Evolutionary conservation across 305 asterid genomes (phyloP).

Genomic region (Striga hermonthica): DNA sequence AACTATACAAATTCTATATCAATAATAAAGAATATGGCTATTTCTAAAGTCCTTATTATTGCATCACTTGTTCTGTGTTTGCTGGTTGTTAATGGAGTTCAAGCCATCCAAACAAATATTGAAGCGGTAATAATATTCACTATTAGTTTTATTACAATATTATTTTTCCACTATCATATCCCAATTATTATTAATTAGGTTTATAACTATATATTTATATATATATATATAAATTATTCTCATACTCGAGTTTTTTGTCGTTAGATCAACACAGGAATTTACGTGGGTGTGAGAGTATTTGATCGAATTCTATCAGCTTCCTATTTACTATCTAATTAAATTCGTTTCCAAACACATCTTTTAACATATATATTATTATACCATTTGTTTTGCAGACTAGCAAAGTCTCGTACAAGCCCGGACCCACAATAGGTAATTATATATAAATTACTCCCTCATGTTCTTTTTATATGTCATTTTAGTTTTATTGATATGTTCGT

Average conservation of each 20-base stretch:
- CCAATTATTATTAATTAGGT: no score
- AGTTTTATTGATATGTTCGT: neutral
- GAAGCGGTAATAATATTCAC: conserved; percentile 30
- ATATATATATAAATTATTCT: no score
- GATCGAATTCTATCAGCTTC: no score
- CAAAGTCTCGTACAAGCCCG: conserved; percentile 8
- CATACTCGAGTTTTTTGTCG: no score
- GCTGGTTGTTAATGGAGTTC: conserved; percentile 44
- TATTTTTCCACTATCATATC: no score
- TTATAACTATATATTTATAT: no score
- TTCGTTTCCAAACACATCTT: neutral
- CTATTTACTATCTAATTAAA: no score
- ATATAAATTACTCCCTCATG: no score
- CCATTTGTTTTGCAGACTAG: conserved; percentile 36
- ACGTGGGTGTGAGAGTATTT: no score
- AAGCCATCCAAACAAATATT: conserved; percentile 47
- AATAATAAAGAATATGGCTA: conserved; percentile 41
- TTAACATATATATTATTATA: neutral
- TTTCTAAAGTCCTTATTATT: conserved; percentile 39
- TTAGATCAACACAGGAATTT: no score
- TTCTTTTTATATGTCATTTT: no score
- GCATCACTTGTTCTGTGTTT: conserved; percentile 44
- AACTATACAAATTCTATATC: neutral
- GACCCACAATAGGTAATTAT: conserved; percentile 34
- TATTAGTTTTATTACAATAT: no score